Percentiles rank a stretch among this genome's conserved stretches.
Evolutionary conservation across 2,329 filamentous ascomycete species (phyloP).

Genomic region (Pseudocercospora ulei): DNA sequence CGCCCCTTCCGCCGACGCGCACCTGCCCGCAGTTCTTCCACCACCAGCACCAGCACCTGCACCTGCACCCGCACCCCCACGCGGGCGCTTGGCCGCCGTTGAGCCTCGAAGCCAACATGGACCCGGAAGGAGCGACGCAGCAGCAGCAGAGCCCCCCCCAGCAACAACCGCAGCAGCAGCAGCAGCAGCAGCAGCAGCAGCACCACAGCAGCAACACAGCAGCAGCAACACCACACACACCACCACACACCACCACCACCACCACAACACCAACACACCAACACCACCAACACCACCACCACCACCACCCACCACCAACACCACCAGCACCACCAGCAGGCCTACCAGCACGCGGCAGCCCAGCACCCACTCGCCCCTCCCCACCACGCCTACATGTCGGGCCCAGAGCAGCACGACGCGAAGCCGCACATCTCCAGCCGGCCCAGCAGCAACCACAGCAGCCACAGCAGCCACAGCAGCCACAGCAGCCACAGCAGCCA

Average conservation of each 20-base stretch:
- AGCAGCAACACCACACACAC: constrained; percentile 23
- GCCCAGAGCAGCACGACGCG: constrained; percentile 20
- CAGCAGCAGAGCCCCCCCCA: constrained; percentile 22
- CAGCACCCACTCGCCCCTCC: constrained; percentile 21
- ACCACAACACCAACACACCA: too few relatives aligned
- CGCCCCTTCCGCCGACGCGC: constrained; percentile 30
- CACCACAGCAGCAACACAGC: constrained; percentile 15
- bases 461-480: constrained; percentile 25
- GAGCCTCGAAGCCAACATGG: constrained; percentile 19
- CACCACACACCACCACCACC: constrained; percentile 15
- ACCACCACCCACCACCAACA: constrained; percentile 24
- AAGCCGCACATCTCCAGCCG: constrained; percentile 23
- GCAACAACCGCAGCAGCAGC: constrained; percentile 26
- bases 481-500: constrained; percentile 29
- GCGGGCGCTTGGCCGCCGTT: constrained; percentile 18
- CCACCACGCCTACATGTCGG: constrained; percentile 22
- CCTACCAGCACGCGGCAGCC: too few relatives aligned
- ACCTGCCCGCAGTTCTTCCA: constrained; percentile 26
- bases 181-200: constrained; percentile 17
- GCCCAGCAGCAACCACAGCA: constrained; percentile 30
- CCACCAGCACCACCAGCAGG: constrained; percentile 23
- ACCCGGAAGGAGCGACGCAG: constrained; percentile 24
- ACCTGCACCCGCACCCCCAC: constrained; percentile 13
- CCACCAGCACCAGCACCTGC: constrained; percentile 9
- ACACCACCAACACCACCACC: constrained; percentile 20